These are phyloP conservation scores for Alnus glutinosa DNA, from an alignment of 306 rosid species.

Conservation along the genomic window DNA sequence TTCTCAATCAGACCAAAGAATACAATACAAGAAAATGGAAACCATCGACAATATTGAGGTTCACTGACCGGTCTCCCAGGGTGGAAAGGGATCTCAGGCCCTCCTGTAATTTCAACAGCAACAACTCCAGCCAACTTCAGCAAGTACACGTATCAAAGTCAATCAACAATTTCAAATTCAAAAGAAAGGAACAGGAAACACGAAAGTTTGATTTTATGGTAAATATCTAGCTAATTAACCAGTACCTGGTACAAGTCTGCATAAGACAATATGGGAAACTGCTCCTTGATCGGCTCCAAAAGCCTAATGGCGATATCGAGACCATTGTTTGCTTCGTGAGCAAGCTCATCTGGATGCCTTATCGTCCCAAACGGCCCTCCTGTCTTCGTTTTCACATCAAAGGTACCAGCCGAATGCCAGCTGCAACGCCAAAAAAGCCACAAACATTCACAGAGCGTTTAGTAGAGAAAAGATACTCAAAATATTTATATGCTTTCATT, in stretches of 20 bases:
- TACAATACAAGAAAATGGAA: background rate
- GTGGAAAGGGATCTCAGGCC: constrained; percentile 64
- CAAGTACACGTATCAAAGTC: background rate
- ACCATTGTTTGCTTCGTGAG: constrained; percentile 61
- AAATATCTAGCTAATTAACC: background rate
- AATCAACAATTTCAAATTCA: background rate
- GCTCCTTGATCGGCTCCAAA: constrained; percentile 55
- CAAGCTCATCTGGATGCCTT: constrained; percentile 51
- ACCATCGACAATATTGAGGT: background rate
- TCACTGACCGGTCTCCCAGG: constrained; percentile 58
- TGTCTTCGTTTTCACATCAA: constrained; percentile 44
- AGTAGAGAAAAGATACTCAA: too few relatives aligned
- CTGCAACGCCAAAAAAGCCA: constrained; percentile 25
- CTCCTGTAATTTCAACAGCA: constrained; percentile 64
- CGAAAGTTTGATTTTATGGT: background rate
- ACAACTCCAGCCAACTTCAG: constrained; percentile 64
- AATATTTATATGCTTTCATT: too few relatives aligned
- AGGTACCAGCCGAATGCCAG: constrained; percentile 76
- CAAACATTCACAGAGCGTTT: background rate
- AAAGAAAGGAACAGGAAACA: background rate
- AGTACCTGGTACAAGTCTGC: constrained; percentile 61
- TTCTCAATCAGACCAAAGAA: background rate
- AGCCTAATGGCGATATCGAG: constrained; percentile 57
- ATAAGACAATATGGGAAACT: constrained; percentile 49
- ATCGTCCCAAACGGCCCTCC: constrained; percentile 69